These are phyloP conservation scores for Kockiozyma suomiensis DNA, from an alignment of 805 yeast species.

Conservation along the genomic window DNA sequence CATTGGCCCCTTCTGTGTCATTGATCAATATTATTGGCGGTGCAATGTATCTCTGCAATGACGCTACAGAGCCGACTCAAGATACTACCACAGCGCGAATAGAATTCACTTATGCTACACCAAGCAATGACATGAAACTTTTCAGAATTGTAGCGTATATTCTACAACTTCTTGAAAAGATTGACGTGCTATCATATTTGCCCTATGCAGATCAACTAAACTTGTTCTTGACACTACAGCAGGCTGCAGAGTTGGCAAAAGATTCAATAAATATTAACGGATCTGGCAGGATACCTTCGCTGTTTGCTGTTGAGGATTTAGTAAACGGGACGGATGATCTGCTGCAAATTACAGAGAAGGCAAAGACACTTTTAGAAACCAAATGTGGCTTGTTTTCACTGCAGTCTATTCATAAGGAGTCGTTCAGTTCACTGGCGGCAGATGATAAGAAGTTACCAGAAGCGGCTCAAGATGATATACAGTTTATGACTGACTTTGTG, in stretches of 20 bases:
- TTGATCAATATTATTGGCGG: conserved; percentile 27
- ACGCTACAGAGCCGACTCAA: not conserved
- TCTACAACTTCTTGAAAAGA: conserved; percentile 9
- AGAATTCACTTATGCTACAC: not conserved
- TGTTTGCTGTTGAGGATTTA: conserved; percentile 2
- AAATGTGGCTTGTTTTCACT: conserved; percentile 9
- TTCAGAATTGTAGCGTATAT: conserved; percentile 24
- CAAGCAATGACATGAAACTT: conserved; percentile 8
- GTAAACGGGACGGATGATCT: conserved; percentile 20
- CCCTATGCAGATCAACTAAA: conserved; percentile 7
- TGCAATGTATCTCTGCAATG: conserved; percentile 16
- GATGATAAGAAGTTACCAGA: not conserved
- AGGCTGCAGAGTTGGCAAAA: conserved; percentile 26
- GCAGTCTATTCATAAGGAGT: not conserved
- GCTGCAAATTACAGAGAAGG: conserved; percentile 11
- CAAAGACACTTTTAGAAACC: conserved; percentile 8
- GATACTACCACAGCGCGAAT: not conserved
- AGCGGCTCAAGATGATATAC: not conserved
- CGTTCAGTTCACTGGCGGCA: conserved; percentile 1
- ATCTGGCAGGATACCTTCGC: not conserved
- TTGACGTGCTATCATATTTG: conserved; percentile 10
- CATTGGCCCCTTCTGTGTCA: conserved; percentile 13
- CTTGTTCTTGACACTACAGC: conserved; percentile 12
- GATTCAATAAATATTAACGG: conserved; percentile 23
- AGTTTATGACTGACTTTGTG: conserved; percentile 21